Evolutionary conservation across 2,329 filamentous ascomycete species (phyloP), one percentile per base, ranked within the genome.

Genomic region (Hymenoscyphus linearis): DNA sequence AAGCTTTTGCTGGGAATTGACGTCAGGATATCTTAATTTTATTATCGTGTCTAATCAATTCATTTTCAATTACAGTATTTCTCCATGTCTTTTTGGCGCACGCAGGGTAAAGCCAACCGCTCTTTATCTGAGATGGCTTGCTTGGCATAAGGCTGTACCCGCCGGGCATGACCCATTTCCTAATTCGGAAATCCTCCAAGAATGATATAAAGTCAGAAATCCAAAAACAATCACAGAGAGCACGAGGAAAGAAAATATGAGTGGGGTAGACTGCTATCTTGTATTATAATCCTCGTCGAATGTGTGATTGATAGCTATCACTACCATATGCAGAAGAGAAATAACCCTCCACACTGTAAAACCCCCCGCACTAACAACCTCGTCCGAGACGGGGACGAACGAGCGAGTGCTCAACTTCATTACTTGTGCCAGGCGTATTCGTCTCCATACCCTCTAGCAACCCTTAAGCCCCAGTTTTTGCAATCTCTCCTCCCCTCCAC

Each of bases 101-200:
- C 31, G 31, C 31, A 9, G 10, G 31, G n/a, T n/a, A n/a, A n/a
- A n/a, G 31, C 31, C 31, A 31, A 31, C 31, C 10, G 31, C 31
- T 31, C 31, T 31, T 31, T 31, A 31, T 31, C 31, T 31, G 31
- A 9, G 6, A 31, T 31, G 31, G 31, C 1, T 31, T 31, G 31
- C 40, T 47, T 47, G 40, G 40, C 40, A 47, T 44, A 22, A 37
- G 16, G n/a, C 40, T 44, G 40, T 22, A 44, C 18, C 4, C 14
- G 7, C 14, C 5, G 40, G 18, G 16, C 5, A 22, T 27, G 55
- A 14, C 55, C 35, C 70, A 71, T 63, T 79, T 77, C 5, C 77
- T 79, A 31, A 31, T 31, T 79, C 22, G 27, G 22, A 31, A 54
- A 54, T 13, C 10, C 26, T 53, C 6, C 2, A 22, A 44, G 40